A percentile compares a stretch with the other conserved stretches of the same genome.
phyloP scores from a whole-genome alignment of 1,284 basidiomycete genomes.

The Filobasidium uniguttulatum region DNA sequence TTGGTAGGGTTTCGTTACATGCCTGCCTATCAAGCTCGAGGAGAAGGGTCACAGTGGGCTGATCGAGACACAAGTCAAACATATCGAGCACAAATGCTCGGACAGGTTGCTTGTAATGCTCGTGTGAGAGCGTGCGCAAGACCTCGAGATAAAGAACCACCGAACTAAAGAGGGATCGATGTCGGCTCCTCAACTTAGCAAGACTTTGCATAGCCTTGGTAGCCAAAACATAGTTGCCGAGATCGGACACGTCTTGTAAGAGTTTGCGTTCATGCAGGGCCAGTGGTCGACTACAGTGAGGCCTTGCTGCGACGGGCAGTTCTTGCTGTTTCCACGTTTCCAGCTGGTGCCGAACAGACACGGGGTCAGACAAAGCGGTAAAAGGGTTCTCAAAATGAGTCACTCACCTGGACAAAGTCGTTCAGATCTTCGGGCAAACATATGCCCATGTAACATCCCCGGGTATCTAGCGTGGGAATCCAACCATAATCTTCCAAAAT shows the following conservation, averaged over 20 bases:
- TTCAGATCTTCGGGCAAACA: conserved; percentile 74
- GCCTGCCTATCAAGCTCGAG: background rate
- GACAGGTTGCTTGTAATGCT: conserved; percentile 77
- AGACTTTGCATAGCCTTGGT: conserved; percentile 79
- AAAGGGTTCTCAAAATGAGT: background rate
- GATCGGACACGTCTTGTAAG: conserved; percentile 76
- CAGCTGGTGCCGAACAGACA: no score
- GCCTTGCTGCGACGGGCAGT: no score
- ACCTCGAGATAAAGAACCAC: conserved; percentile 67
- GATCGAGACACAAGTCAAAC: conserved; percentile 61
- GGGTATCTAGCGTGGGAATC: conserved; percentile 74
- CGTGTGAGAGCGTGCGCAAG: conserved; percentile 68
- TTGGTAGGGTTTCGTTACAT: no score
- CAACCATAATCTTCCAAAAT: conserved; percentile 80
- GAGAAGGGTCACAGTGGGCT: background rate
- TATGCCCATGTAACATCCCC: conserved; percentile 77
- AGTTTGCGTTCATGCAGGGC: conserved; percentile 43
- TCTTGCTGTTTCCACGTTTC: no score
- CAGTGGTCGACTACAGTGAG: background rate
- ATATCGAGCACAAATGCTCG: conserved; percentile 83
- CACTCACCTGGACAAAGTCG: conserved; percentile 61
- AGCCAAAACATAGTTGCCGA: conserved; percentile 90
- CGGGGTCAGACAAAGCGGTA: no score
- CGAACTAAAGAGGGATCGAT: conserved; percentile 54
- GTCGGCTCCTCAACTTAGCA: conserved; percentile 58